These are phyloP conservation scores for Neonectria punicea DNA, from an alignment of 2,329 filamentous ascomycete species.

Conservation along the genomic window DNA sequence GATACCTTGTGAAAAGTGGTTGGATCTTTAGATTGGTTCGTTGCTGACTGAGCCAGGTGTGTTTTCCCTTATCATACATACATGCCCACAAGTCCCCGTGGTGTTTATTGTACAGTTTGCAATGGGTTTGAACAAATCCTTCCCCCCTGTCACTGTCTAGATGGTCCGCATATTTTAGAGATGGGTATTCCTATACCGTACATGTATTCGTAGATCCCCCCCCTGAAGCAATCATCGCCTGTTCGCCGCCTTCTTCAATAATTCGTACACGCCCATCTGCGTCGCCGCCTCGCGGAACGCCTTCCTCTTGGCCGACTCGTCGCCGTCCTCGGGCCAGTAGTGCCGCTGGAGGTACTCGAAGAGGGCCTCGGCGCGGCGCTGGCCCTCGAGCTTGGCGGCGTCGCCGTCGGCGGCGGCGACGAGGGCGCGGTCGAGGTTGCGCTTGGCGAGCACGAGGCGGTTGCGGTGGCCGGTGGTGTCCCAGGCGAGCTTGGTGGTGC, in stretches of 20 bases:
- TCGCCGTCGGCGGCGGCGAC: conserved; percentile 45
- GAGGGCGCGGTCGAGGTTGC: conserved; percentile 54
- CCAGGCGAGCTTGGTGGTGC: conserved; percentile 56
- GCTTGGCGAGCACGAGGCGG: conserved; percentile 55
- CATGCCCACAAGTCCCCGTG: conserved; percentile 1
- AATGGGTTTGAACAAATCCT: not conserved
- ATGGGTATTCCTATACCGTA: conserved; percentile 11
- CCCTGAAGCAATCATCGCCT: conserved; percentile 19
- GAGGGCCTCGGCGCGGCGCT: conserved; percentile 52
- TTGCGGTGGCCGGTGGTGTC: conserved; percentile 53
- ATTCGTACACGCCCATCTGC: conserved; percentile 57
- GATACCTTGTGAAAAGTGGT: not conserved
- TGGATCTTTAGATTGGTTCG: not conserved
- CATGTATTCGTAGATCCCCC: not conserved
- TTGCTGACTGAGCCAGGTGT: conserved; percentile 1
- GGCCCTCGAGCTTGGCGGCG: conserved; percentile 48
- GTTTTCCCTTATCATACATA: not conserved
- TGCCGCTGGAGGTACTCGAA: conserved; percentile 55
- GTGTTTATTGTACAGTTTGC: conserved; percentile 11
- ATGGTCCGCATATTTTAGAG: conserved; percentile 3
- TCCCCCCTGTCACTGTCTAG: conserved; percentile 1
- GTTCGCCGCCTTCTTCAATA: conserved; percentile 37
- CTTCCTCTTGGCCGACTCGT: conserved; percentile 37
- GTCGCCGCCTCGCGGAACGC: conserved; percentile 48
- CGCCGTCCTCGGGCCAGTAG: conserved; percentile 47